Conservation (phyloP, 257 asterid species). For the Salvia splendens region DNA sequence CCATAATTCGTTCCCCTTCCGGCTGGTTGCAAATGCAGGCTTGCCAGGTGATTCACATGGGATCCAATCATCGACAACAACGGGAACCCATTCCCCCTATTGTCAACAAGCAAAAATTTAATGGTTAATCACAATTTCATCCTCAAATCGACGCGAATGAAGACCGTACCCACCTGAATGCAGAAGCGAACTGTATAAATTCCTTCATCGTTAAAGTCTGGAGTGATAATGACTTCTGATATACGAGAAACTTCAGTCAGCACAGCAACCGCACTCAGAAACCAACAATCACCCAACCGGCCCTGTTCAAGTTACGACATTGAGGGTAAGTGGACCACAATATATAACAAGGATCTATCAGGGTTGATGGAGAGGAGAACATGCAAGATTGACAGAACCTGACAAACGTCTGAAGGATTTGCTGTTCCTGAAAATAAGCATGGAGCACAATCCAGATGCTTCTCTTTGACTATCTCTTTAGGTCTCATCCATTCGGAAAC, state of each 20-base stretch:
- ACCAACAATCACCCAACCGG: constrained; percentile 98
- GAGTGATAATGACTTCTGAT: constrained; percentile 94
- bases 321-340: constrained; percentile 27
- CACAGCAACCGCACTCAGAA: constrained; percentile 99
- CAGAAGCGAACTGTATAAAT: constrained; percentile 96
- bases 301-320: constrained; percentile 59
- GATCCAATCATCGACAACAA: constrained; percentile 98
- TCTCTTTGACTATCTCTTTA: constrained; percentile 73
- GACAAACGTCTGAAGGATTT: constrained; percentile 98
- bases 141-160: background rate
- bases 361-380: background rate
- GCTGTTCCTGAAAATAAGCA: constrained; percentile 86
- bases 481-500: constrained; percentile 97
- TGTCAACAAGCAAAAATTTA: constrained; percentile 15
- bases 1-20: constrained; percentile 90
- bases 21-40: constrained; percentile 99
- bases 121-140: background rate
- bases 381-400: constrained; percentile 53
- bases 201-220: constrained; percentile 91
- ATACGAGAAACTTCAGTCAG: constrained; percentile 88
- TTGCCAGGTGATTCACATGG: constrained; percentile 98
- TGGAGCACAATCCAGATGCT: constrained; percentile 68
- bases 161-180: constrained; percentile 66
- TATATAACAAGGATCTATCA: constrained; percentile 14
- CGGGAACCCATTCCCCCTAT: constrained; percentile 99